Evolutionary conservation across 306 rosid genomes (phyloP), one percentile per base, ranked within the genome.

Genomic region (Fragaria nilgerrensis): DNA sequence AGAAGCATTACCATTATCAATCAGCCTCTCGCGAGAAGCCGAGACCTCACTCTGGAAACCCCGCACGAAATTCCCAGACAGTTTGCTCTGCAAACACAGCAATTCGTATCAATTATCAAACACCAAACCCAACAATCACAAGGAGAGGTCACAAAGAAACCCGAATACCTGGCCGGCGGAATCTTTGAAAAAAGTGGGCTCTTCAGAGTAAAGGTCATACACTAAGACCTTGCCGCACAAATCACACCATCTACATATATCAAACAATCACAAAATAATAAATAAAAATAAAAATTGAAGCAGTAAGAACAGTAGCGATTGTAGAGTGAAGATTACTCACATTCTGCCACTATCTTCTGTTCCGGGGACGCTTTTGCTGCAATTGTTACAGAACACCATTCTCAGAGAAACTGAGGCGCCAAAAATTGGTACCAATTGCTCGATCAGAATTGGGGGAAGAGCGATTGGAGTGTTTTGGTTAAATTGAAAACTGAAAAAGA

Each of bases 201-300:
- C 81, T 7, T 72, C 75, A 66, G 75, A 64, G 64, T 36, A 77
- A 71, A 44, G 53, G 43, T 52, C 75, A 53, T 22, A 72, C 70
- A 72, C 78, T 68, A 82, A 65, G 10, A 82, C 81, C 77, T 72
- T 82, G 44, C 85, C 81, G 36, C 85, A 82, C 47, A 32, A 32
- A 13, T 66, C 63, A 73, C 85, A 77, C 19, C 53, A 77, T 65
- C 78, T 77, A 55, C 20, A 50, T 41, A 70, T 39, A 62, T 59
- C 75, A 65, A 56, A 55, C 2, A 0, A 50, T 5, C 39, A 5
- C 5, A 36, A 36, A 36, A 36, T 7, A 7, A 7, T 5, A 39
- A 39, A 5, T 5, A 39, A 39, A 39, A 7, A 7, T 39, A 10
- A 73, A 43, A 75, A 19, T 45, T 32, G n/a, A 34, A 53, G 13